These are phyloP conservation scores for Tirmania nivea DNA, from an alignment of 495 filamentous ascomycete genomes.

Conservation along the genomic window DNA sequence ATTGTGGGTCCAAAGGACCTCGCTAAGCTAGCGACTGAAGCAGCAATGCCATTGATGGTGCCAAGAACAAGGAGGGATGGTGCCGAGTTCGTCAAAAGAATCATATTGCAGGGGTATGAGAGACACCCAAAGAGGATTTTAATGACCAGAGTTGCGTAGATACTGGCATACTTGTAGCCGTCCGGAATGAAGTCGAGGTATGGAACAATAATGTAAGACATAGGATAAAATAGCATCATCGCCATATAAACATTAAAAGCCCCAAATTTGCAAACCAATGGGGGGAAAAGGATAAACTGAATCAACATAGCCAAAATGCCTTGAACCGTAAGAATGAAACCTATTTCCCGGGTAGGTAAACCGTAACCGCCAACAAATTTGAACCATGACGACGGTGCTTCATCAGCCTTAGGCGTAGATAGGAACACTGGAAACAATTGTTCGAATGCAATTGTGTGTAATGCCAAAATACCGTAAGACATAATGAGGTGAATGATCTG, in stretches of 20 bases:
- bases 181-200: slow-evolving; percentile 72
- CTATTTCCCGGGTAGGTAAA: slow-evolving; percentile 58
- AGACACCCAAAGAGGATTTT: slow-evolving; percentile 75
- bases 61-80: slow-evolving; percentile 63
- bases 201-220: slow-evolving; percentile 67
- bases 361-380: slow-evolving; percentile 76
- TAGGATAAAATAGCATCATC: slow-evolving; percentile 60
- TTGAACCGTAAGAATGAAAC: slow-evolving; percentile 68
- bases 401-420: slow-evolving; percentile 40
- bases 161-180: slow-evolving; percentile 42
- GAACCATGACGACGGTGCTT: slow-evolving; percentile 34
- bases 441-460: slow-evolving; percentile 88
- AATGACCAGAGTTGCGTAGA: slow-evolving; percentile 56
- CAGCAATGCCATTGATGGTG: slow-evolving; percentile 78
- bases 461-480: slow-evolving; percentile 80
- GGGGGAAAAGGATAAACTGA: slow-evolving; percentile 64
- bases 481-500: slow-evolving; percentile 68
- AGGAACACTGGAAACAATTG: slow-evolving; percentile 82
- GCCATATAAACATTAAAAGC: slow-evolving; percentile 58
- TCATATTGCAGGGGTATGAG: slow-evolving; percentile 65
- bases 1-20: slow-evolving; percentile 74
- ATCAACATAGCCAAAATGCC: slow-evolving; percentile 74
- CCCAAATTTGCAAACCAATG: slow-evolving; percentile 47
- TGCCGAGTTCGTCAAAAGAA: slow-evolving; percentile 66
- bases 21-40: slow-evolving; percentile 68